phyloP scores from a whole-genome alignment of 2,329 filamentous ascomycete species.

The Trichoderma cornu-damae region DNA sequence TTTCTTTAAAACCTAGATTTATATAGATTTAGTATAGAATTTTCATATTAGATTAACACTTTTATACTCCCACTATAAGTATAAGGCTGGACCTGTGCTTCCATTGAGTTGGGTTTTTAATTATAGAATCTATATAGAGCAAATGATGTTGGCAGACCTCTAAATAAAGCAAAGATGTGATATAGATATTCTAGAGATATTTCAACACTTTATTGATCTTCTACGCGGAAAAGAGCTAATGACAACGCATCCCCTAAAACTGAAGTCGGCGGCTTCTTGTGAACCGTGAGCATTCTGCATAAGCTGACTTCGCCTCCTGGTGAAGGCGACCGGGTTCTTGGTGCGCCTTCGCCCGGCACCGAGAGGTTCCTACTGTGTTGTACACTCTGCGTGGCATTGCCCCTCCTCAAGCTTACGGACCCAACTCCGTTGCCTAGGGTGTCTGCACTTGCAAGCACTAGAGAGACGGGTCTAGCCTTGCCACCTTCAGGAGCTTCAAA shows the following conservation, averaged over 20 bases:
- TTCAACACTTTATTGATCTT: constrained; percentile 3
- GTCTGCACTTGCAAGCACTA: background rate
- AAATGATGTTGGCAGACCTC: background rate
- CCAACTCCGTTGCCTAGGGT: background rate
- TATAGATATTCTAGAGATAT: background rate
- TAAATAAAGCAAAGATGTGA: background rate
- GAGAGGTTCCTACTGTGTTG: constrained; percentile 19
- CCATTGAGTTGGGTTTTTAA: too few relatives aligned
- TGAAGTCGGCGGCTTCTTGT: constrained; percentile 20
- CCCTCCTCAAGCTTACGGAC: constrained; percentile 9
- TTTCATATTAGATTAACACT: too few relatives aligned
- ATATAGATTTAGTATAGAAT: too few relatives aligned
- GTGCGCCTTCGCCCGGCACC: constrained; percentile 10
- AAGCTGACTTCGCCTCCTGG: constrained; percentile 18
- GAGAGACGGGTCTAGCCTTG: constrained; percentile 30
- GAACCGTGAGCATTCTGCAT: constrained; percentile 20
- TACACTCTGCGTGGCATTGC: constrained; percentile 20
- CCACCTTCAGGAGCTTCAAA: constrained; percentile 23
- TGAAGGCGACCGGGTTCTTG: constrained; percentile 5
- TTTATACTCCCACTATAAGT: too few relatives aligned
- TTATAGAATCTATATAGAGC: background rate
- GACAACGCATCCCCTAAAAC: constrained; percentile 23
- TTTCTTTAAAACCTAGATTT: too few relatives aligned
- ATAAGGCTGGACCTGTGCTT: too few relatives aligned
- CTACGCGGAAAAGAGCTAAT: constrained; percentile 22